Evolutionary conservation across 164 flowering plant genomes (phyloP), one percentile per base, ranked within the genome.

Genomic region (Akebia trifoliata): DNA sequence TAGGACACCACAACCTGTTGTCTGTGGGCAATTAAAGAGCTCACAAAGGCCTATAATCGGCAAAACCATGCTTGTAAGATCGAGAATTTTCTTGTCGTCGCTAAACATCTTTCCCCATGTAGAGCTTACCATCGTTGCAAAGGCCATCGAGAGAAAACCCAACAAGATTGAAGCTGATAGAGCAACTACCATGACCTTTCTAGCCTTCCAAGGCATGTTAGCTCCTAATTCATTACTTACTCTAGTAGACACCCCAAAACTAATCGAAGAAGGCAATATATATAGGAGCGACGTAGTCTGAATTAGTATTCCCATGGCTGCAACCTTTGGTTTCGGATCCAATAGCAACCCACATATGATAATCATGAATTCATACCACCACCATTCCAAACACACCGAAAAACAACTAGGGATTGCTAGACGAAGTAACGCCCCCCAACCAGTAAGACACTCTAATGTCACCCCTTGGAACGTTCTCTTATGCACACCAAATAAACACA

Each of bases 261-360:
- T 59, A 18, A 59, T 59, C 0, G 63, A 59, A n/a, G 55, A 59
- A 36, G 63, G 63, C 37, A 59, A 30, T 50, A 60, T 51, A 28
- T 60, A 60, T 7, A 60, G 17, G 11, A 60, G 57, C 14, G 57
- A 60, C 0, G 57, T 60, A n/a, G 64, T 60, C 51, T 60, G 64
- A 50, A 60, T 60, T 31, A 60, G 22, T 2, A 60, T 50, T n/a
- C 64, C 64, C 57, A 60, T 60, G 21, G 64, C 64, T 30, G 64
- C 64, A 37, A 60, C 50, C 40, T 60, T 60, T 39, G 64, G 64
- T 17, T 60, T 51, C 10, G 64, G 64, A 30, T 51, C 17, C 0
- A 42, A n/a, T 15, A 60, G 54, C 46, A 59, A 59, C 44, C 62
- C 62, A 18, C 62, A 59, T 25, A 59, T 36, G 38, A 59, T 35